These are phyloP conservation scores for Rhodotorula sp. DNA, from an alignment of 1,284 basidiomycete genomes.

Conservation along the genomic window DNA sequence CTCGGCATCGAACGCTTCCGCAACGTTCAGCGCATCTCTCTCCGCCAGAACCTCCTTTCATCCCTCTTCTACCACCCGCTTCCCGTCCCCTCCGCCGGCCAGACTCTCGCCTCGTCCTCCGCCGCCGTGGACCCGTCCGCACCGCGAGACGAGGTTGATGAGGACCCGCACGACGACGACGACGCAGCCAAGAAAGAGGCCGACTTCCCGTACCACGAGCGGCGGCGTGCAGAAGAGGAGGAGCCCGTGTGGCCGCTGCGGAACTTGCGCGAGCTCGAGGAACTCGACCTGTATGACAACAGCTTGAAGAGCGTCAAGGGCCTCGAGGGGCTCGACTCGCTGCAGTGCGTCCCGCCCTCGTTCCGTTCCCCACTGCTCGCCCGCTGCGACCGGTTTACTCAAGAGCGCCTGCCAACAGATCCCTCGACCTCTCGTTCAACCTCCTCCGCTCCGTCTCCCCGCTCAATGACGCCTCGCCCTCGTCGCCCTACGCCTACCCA, in stretches of 20 bases:
- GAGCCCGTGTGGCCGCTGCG: constrained; percentile 57
- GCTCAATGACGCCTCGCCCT: constrained; percentile 63
- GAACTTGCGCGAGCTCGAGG: constrained; percentile 71
- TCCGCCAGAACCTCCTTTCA: constrained; percentile 85
- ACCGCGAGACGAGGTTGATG: constrained; percentile 32
- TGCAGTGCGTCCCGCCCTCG: constrained; percentile 63
- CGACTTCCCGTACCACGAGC: constrained; percentile 37
- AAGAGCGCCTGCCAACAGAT: constrained; percentile 56
- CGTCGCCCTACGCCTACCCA: constrained; percentile 61
- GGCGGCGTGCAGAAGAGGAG: constrained; percentile 57
- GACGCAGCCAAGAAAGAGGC: constrained; percentile 43
- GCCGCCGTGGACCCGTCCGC: neutral
- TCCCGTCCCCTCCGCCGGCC: constrained; percentile 10
- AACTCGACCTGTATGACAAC: constrained; percentile 96
- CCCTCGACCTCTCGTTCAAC: constrained; percentile 94
- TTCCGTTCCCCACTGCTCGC: neutral
- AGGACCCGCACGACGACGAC: constrained; percentile 38
- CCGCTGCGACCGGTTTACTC: neutral
- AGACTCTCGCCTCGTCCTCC: neutral
- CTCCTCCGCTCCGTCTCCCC: constrained; percentile 65
- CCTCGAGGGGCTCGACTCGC: constrained; percentile 64
- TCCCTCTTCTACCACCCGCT: constrained; percentile 55
- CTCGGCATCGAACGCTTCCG: constrained; percentile 42
- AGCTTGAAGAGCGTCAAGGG: constrained; percentile 74
- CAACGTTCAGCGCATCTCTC: constrained; percentile 64